Conservation (phyloP, 768 basidiomycete genomes). For the Lyophyllum semitale region DNA sequence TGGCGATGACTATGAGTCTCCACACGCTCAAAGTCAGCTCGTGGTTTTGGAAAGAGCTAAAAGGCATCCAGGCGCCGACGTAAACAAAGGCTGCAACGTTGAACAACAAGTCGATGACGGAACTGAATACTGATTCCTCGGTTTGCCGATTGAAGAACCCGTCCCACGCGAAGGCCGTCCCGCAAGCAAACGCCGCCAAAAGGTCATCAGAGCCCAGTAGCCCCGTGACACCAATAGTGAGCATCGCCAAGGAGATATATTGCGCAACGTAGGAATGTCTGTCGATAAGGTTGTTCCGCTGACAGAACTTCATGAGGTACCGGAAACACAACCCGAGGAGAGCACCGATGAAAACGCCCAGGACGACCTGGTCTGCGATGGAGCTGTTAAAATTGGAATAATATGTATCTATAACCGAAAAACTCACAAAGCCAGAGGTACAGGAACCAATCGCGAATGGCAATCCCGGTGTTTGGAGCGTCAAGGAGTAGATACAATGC, state of each 20-base stretch:
- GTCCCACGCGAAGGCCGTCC: slow-evolving; percentile 96
- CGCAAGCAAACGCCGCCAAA: slow-evolving; percentile 92
- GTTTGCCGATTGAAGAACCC: slow-evolving; percentile 93
- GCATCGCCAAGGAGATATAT: slow-evolving; percentile 80
- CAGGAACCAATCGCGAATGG: slow-evolving; percentile 87
- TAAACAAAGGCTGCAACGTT: slow-evolving; percentile 95
- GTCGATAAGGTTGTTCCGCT: slow-evolving; percentile 85
- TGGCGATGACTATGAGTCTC: slow-evolving; percentile 81
- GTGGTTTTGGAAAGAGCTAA: slow-evolving; percentile 70
- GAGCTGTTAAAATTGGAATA: slow-evolving; percentile 9
- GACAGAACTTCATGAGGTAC: slow-evolving; percentile 91
- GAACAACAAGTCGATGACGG: slow-evolving; percentile 94
- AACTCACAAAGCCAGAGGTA: slow-evolving; percentile 82
- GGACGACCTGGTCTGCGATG: slow-evolving; percentile 69
- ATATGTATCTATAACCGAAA: slow-evolving; percentile 14
- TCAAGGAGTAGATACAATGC: slow-evolving; percentile 87
- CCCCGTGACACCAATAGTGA: slow-evolving; percentile 82
- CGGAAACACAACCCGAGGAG: slow-evolving; percentile 78
- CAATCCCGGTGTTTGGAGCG: slow-evolving; percentile 50
- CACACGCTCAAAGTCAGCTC: slow-evolving; percentile 74
- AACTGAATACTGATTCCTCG: slow-evolving; percentile 93
- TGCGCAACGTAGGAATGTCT: slow-evolving; percentile 94
- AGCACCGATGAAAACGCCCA: slow-evolving; percentile 77
- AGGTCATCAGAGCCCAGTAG: slow-evolving; percentile 93
- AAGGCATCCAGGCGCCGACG: slow-evolving; percentile 98